A percentile compares a stretch with the other conserved stretches of the same genome.
phyloP scores from a whole-genome alignment of 768 basidiomycete species.

The Tephrocybe sp. region DNA sequence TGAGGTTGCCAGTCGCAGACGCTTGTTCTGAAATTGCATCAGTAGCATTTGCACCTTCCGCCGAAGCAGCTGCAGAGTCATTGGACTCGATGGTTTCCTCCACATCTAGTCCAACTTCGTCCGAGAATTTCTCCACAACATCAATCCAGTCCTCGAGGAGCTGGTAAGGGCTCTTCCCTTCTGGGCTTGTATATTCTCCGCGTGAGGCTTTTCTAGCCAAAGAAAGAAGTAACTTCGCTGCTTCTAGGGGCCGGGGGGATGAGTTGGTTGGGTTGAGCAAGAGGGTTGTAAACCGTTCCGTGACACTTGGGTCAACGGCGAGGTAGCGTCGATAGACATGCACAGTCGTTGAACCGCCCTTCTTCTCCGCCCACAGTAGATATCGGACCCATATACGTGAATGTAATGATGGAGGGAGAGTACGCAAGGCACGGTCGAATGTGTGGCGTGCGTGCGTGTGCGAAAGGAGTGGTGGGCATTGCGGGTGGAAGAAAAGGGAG shows the following conservation, averaged over 20 bases:
- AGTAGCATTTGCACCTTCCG: constrained; percentile 41
- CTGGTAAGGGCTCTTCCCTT: constrained; percentile 95
- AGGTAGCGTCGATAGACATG: constrained; percentile 89
- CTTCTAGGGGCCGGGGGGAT: constrained; percentile 80
- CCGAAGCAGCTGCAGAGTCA: constrained; percentile 44
- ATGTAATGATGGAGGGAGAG: constrained; percentile 91
- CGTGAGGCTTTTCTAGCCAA: constrained; percentile 81
- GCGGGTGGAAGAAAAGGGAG: constrained; percentile 85
- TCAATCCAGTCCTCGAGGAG: constrained; percentile 91
- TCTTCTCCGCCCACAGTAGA: constrained; percentile 86
- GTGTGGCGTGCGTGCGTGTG: constrained; percentile 92
- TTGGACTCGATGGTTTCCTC: constrained; percentile 69
- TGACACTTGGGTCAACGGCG: constrained; percentile 73
- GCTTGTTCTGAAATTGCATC: constrained; percentile 36
- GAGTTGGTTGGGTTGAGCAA: constrained; percentile 61
- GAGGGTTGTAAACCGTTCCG: constrained; percentile 73
- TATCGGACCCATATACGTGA: constrained; percentile 91
- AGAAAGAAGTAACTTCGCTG: constrained; percentile 85
- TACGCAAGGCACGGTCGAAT: constrained; percentile 92
- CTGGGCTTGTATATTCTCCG: constrained; percentile 83
- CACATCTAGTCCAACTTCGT: constrained; percentile 88
- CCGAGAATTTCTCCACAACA: constrained; percentile 85
- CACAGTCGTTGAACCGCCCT: constrained; percentile 77
- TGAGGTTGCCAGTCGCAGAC: constrained; percentile 58
- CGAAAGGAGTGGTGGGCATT: constrained; percentile 81